phyloP scores from a whole-genome alignment of 1,284 basidiomycete species.

The Wolfiporia cocos region DNA sequence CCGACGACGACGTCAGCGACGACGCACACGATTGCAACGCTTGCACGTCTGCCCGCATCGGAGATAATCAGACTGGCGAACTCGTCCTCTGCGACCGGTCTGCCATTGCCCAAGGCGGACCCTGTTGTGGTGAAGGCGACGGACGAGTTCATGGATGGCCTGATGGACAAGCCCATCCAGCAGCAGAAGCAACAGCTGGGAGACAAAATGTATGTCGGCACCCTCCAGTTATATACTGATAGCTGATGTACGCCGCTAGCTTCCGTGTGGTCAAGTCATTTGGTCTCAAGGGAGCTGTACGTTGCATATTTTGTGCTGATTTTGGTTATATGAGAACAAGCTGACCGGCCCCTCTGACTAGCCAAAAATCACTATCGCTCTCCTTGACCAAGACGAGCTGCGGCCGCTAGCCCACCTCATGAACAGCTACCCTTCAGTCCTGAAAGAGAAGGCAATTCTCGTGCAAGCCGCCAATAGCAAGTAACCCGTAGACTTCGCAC shows the following conservation, averaged over 20 bases:
- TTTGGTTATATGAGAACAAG: too few relatives aligned
- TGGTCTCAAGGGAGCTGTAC: slow-evolving; percentile 72
- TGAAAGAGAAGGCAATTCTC: slow-evolving; percentile 68
- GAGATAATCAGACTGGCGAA: slow-evolving; percentile 64
- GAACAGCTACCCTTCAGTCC: slow-evolving; percentile 77
- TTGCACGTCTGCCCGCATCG: slow-evolving; percentile 61
- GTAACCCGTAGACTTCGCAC: slow-evolving; percentile 9
- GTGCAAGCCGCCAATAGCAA: slow-evolving; percentile 30
- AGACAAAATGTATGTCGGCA: slow-evolving; percentile 59
- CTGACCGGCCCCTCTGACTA: slow-evolving; percentile 20
- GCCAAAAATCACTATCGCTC: slow-evolving; percentile 78
- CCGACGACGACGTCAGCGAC: slow-evolving; percentile 9
- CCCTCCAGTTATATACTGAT: slow-evolving; percentile 2
- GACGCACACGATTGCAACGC: slow-evolving; percentile 37
- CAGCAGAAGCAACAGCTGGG: slow-evolving; percentile 80
- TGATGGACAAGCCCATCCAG: slow-evolving; percentile 56
- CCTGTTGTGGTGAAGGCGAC: slow-evolving; percentile 63
- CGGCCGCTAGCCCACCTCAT: slow-evolving; percentile 78
- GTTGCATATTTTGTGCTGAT: slow-evolving; percentile 23
- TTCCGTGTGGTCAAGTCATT: slow-evolving; percentile 77
- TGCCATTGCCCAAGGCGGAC: slow-evolving; percentile 69
- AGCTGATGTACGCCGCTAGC: slow-evolving; percentile 31
- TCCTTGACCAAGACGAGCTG: slow-evolving; percentile 82
- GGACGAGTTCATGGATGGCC: slow-evolving; percentile 70
- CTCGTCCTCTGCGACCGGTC: slow-evolving; percentile 46